Evolutionary conservation across 441 rosid species (phyloP).

Genomic region (Breynia disticha): DNA sequence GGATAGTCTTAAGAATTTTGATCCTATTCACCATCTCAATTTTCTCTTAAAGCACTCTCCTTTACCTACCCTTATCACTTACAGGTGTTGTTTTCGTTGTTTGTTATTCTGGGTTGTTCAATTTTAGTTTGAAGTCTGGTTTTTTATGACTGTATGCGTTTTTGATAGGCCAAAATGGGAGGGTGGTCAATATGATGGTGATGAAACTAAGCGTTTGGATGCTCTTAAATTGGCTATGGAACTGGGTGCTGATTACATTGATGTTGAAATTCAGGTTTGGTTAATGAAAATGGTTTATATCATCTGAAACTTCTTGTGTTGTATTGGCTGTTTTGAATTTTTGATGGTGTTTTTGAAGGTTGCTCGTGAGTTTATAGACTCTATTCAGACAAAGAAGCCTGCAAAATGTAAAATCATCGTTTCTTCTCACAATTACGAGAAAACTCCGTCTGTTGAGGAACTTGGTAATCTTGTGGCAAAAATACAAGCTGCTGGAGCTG

Average conservation of each 20-base stretch:
- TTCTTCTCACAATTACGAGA: constrained; percentile 77
- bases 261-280: constrained; percentile 81
- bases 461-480: constrained; percentile 64
- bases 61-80: constrained; percentile 78
- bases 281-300: too few relatives aligned
- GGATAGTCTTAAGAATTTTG: constrained; percentile 50
- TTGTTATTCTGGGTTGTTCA: not conserved
- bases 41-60: constrained; percentile 43
- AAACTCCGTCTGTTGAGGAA: constrained; percentile 72
- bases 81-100: constrained; percentile 40
- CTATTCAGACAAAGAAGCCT: constrained; percentile 52
- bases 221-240: constrained; percentile 80
- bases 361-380: constrained; percentile 53
- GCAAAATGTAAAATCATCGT: constrained; percentile 62
- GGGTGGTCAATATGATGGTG: constrained; percentile 88
- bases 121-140: not conserved
- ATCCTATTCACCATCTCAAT: constrained; percentile 37
- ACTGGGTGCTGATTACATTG: constrained; percentile 86
- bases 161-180: constrained; percentile 83
- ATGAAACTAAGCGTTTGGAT: constrained; percentile 52
- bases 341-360: constrained; percentile 31
- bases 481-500: constrained; percentile 78
- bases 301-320: too few relatives aligned
- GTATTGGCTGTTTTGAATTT: not conserved
- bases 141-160: constrained; percentile 7